Conservation (phyloP, 768 basidiomycete genomes). For the Mycena floridula region DNA sequence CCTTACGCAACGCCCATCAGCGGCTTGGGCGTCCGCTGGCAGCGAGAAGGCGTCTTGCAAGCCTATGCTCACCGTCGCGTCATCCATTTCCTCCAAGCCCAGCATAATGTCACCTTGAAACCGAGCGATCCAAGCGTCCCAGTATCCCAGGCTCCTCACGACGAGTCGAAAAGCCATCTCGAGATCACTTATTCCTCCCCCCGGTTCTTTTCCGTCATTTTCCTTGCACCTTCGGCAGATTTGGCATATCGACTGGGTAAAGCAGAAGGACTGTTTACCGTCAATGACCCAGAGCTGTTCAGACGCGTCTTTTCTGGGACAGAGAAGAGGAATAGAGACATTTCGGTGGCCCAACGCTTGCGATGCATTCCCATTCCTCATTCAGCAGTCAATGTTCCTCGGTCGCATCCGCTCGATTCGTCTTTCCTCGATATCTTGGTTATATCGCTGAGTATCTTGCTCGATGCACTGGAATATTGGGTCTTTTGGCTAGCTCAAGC, state of each 20-base stretch:
- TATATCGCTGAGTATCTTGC: background rate
- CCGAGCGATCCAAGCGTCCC: conserved; percentile 28
- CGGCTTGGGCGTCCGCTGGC: conserved; percentile 30
- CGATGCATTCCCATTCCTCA: conserved; percentile 8
- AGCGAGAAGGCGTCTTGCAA: conserved; percentile 23
- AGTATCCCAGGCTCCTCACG: conserved; percentile 13
- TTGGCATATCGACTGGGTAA: conserved; percentile 37
- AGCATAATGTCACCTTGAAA: conserved; percentile 30
- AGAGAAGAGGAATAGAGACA: background rate
- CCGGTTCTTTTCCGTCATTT: conserved; percentile 40
- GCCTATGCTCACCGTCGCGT: conserved; percentile 18
- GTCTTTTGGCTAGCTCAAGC: conserved; percentile 34
- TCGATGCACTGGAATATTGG: conserved; percentile 25
- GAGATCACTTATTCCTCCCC: conserved; percentile 38
- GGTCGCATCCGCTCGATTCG: background rate
- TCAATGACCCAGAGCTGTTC: conserved; percentile 31
- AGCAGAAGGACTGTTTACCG: conserved; percentile 30
- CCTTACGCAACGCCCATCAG: conserved; percentile 23
- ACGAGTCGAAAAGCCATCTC: conserved; percentile 9
- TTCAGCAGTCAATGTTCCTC: background rate
- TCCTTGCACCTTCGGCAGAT: conserved; percentile 34
- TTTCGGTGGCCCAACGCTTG: conserved; percentile 5
- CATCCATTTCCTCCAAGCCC: conserved; percentile 25
- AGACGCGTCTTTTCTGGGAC: conserved; percentile 22
- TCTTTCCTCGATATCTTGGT: conserved; percentile 1